Evolutionary conservation across 2,329 filamentous ascomycete species (phyloP), one percentile per base, ranked within the genome.

Genomic region (Coniochaeta sp.): DNA sequence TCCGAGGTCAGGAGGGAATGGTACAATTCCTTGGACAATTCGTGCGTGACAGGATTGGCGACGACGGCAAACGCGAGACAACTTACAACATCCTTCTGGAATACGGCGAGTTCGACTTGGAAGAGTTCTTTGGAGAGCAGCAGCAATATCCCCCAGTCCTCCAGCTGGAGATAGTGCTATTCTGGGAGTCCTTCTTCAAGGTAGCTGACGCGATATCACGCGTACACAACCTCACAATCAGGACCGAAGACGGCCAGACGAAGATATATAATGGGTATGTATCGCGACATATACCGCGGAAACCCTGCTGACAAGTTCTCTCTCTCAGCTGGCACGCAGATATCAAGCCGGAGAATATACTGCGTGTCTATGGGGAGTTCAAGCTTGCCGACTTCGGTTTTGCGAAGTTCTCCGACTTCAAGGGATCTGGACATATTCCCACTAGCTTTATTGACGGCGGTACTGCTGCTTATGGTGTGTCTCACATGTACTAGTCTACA

Each of bases 81-180:
- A 51, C n/a, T 13, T 40, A 50, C 47, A 51, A 54, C 22, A 54
- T 54, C 14, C 35, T 54, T 8, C 38, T 54, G 5, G 52, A 54
- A 33, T 54, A 47, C 28, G 52, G 52, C 3, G 50, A 54, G 3
- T 48, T 42, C 13, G 50, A 54, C 40, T 35, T 54, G 16, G 52
- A 52, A 10, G 52, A 54, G 24, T 54, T 49, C 47, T 46, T 54
- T 18, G 52, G 49, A 9, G 24, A 46, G 7, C 22, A n/a, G 24
- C 42, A 33, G 4, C 26, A 28, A 7, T 50, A 52, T 12, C 52
- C 52, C 9, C 52, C 52, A 1, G 47, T 54, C 20, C 32, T 54
- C 3, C 45, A 38, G 16, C 35, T 28, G n/a, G 52, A 54, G 20
- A 54, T 54, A 5, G 40, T 52, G 13, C 18, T 35, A 18, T 54